Percentiles rank a stretch among this genome's conserved stretches.
Conservation (phyloP, 148 eudicot genomes). For the Rhododendron williamsianum region DNA sequence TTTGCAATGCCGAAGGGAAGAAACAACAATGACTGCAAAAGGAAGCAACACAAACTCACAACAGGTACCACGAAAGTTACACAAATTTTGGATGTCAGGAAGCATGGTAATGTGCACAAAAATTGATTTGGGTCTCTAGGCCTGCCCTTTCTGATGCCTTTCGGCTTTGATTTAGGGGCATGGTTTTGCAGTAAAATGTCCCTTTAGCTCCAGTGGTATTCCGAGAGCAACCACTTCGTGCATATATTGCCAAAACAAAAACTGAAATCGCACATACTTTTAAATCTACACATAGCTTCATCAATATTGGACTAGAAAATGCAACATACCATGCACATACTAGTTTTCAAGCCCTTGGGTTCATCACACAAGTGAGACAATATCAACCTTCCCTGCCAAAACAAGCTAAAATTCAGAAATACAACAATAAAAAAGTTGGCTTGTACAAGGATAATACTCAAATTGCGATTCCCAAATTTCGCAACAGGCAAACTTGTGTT, state of each 20-base stretch:
- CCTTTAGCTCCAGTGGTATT: too few species aligned
- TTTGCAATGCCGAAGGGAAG: conserved; percentile 94
- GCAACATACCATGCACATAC: conserved; percentile 81
- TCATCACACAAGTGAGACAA: conserved; percentile 93
- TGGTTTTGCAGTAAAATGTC: too few species aligned
- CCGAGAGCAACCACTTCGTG: too few species aligned
- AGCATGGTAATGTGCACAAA: too few species aligned
- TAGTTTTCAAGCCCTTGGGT: conserved; percentile 96
- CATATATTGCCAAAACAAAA: too few species aligned
- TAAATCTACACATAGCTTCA: not conserved
- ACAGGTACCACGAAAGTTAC: not conserved
- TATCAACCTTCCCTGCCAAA: conserved; percentile 88
- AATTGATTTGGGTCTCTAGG: too few species aligned
- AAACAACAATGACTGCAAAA: conserved; percentile 67
- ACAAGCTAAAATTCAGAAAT: conserved; percentile 1
- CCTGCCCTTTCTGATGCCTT: too few species aligned
- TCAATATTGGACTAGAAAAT: not conserved
- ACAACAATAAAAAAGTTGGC: not conserved
- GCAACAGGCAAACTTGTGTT: not conserved
- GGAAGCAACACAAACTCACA: not conserved
- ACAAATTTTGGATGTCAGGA: not conserved
- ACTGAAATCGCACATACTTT: not conserved
- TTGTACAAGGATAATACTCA: not conserved
- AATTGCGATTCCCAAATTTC: not conserved
- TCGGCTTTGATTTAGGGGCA: too few species aligned